Base-by-base conservation (phyloP, 2,329 filamentous ascomycete genomes). In the Torrubiellomyces zombiae region DNA sequence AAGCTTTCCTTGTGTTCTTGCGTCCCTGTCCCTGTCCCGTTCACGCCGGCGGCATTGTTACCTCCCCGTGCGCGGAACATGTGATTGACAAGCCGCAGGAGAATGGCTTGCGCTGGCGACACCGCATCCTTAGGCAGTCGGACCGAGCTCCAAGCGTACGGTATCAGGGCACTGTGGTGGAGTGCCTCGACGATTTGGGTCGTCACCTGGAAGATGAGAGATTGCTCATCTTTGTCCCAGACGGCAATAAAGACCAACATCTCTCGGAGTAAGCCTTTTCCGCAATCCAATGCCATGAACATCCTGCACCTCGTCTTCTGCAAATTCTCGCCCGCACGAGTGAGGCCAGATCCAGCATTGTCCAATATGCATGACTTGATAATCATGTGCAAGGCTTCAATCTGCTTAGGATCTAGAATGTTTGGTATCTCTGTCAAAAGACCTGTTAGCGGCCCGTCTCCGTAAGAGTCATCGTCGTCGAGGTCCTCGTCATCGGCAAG, bases 361-460 rank as follows among this genome's bases (percentile, higher is more conserved):
- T 91, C 80, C 13, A 93, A 71, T 26, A 95, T 91, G 33, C 85
- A 91, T 9, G 81, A 85, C 57, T 94, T 93, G 40, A 95, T 76
- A 31, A 94, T 91, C 85, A 94, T 93, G 28, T 92, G 86, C 26
- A 95, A 56, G 5, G 89, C 85, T 50, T 95, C 86, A 27, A 94
- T 94, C 50, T 95, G 86, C 28, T 83, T 85, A 0, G 86, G 86
- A 21, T 91, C 85, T 16, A 95, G 61, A 18, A 94, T 92, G 36
- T 95, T 78, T 16, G 86, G 86, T 9, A 95, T 82, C 46, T 95
- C 86, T 0, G 86, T 94, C 28, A 95, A 56, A 9, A 95, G 56
- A 9, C 86, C 86, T 11, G 81, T 77, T 43, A 80, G 64, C 13
- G 80, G 76, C 4, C 80, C 79, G 35, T 83, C 75, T 10, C 67